phyloP scores from a whole-genome alignment of 768 basidiomycete species.

The Clathrus columnatus region DNA sequence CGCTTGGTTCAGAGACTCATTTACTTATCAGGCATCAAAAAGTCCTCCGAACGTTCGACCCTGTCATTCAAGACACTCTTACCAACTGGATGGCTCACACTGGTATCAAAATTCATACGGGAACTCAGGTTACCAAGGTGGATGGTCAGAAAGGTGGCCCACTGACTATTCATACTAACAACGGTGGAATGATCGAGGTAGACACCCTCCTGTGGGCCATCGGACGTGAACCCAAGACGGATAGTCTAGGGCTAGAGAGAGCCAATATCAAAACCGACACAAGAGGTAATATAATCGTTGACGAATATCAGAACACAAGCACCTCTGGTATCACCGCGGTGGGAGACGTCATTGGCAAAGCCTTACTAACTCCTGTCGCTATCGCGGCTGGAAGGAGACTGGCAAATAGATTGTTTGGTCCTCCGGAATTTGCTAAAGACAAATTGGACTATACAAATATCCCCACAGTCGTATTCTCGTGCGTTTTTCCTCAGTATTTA shows the following conservation, averaged over 20 bases:
- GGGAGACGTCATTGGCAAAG: slow-evolving; percentile 91
- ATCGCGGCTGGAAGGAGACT: slow-evolving; percentile 91
- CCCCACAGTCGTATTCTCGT: slow-evolving; percentile 96
- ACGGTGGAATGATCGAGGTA: slow-evolving; percentile 71
- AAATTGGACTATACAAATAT: slow-evolving; percentile 87
- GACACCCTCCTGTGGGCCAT: slow-evolving; percentile 93
- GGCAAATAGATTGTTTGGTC: slow-evolving; percentile 85
- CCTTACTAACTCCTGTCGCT: slow-evolving; percentile 90
- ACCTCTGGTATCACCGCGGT: slow-evolving; percentile 69
- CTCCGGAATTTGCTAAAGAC: slow-evolving; percentile 74
- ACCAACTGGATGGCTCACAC: slow-evolving; percentile 92
- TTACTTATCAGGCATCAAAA: slow-evolving; percentile 84
- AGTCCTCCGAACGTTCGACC: slow-evolving; percentile 91
- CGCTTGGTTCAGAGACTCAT: slow-evolving; percentile 87
- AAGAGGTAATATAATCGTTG: slow-evolving; percentile 80
- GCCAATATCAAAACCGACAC: slow-evolving; percentile 65
- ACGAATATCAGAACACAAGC: slow-evolving; percentile 82
- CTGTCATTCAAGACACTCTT: slow-evolving; percentile 70
- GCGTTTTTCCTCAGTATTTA: slow-evolving; percentile 26
- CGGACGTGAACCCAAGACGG: slow-evolving; percentile 76
- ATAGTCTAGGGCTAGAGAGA: slow-evolving; percentile 67
- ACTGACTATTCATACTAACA: slow-evolving; percentile 67
- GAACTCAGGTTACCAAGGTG: slow-evolving; percentile 64
- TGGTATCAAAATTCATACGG: slow-evolving; percentile 82
- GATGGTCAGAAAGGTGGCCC: slow-evolving; percentile 65